Evolutionary conservation across 208 protist species (phyloP).

Genomic region (Leishmania braziliensis): DNA sequence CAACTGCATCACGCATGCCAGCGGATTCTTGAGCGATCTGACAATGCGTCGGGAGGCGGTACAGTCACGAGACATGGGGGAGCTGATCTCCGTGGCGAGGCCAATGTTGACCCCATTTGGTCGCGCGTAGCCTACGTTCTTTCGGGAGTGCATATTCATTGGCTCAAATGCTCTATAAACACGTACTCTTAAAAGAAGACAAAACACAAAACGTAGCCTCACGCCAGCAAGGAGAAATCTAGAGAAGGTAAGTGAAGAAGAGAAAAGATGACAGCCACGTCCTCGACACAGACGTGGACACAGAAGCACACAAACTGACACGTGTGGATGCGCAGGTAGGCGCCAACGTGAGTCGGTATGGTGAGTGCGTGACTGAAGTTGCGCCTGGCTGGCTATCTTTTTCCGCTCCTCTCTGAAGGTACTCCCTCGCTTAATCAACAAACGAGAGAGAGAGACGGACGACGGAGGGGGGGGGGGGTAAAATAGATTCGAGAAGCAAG

Average conservation of each 20-base stretch:
- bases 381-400: neutral
- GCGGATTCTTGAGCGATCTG: slow-evolving; percentile 44
- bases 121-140: slow-evolving; percentile 1
- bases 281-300: neutral
- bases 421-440: neutral
- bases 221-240: neutral
- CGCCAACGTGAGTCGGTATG: neutral
- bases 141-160: slow-evolving; percentile 7
- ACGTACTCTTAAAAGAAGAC: neutral
- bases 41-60: slow-evolving; percentile 59
- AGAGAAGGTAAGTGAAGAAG: slow-evolving; percentile 4
- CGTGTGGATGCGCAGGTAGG: neutral
- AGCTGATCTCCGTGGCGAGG: slow-evolving; percentile 3
- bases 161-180: neutral
- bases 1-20: slow-evolving; percentile 54
- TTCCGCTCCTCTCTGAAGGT: neutral
- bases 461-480: neutral
- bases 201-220: neutral
- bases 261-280: neutral
- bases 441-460: neutral
- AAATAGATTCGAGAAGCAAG: neutral
- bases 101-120: slow-evolving; percentile 9
- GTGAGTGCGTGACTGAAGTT: neutral
- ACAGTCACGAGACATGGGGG: slow-evolving; percentile 14
- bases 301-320: neutral